A percentile compares a stretch with the other conserved stretches of the same genome.
These are phyloP conservation scores for Mrakia frigida DNA, from an alignment of 768 basidiomycete species.

Conservation along the genomic window DNA sequence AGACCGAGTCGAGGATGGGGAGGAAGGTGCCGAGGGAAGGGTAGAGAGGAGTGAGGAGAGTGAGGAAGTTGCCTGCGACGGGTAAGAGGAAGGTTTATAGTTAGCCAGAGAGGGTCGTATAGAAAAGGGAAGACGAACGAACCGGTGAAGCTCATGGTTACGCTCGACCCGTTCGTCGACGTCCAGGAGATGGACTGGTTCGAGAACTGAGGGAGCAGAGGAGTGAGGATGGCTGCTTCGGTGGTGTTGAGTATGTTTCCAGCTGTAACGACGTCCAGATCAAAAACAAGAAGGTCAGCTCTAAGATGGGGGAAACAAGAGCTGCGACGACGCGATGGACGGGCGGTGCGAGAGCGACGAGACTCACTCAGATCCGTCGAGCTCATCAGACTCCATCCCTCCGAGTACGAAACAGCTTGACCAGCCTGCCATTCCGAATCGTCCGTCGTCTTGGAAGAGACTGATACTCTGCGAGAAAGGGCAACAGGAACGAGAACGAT, in stretches of 20 bases:
- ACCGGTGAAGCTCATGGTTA: background rate
- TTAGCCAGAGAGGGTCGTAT: background rate
- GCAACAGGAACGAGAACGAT: background rate
- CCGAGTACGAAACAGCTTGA: background rate
- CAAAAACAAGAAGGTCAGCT: background rate
- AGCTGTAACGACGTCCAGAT: background rate
- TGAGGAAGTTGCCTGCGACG: conserved; percentile 3
- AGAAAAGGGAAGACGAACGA: background rate
- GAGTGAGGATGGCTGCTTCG: background rate
- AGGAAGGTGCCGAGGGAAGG: conserved; percentile 11
- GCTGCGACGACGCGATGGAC: background rate
- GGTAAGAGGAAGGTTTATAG: background rate
- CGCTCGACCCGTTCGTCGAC: background rate
- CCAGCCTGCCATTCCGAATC: conserved; percentile 1
- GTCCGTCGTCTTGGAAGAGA: background rate
- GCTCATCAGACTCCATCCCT: conserved; percentile 20
- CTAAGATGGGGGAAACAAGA: background rate
- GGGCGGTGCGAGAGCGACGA: background rate
- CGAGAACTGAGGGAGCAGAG: background rate
- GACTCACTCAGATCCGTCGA: conserved; percentile 15
- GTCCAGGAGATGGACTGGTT: conserved; percentile 27
- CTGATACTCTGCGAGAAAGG: background rate
- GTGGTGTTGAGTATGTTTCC: conserved; percentile 17
- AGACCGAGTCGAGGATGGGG: conserved; percentile 19
- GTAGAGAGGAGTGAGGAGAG: conserved; percentile 5